Conservation (phyloP, 2,329 filamentous ascomycete genomes). For the Epichloe typhina region DNA sequence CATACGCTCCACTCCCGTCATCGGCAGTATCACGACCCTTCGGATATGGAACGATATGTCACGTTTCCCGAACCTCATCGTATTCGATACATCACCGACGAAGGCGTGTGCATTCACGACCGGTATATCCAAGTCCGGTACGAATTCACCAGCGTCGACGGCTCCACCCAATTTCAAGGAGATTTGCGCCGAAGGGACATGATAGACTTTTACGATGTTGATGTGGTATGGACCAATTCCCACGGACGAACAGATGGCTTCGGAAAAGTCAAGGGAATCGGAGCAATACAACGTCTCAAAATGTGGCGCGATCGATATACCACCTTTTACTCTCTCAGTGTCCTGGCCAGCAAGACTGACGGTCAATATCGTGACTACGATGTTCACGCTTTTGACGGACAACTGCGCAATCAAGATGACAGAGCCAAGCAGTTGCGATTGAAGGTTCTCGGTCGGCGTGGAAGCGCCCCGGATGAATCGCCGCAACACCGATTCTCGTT, state of each 20-base stretch:
- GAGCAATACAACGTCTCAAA: constrained; percentile 38
- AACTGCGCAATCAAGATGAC: constrained; percentile 33
- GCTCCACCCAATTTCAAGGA: constrained; percentile 34
- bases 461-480: constrained; percentile 25
- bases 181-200: constrained; percentile 34
- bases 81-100: constrained; percentile 32
- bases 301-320: constrained; percentile 37
- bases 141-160: constrained; percentile 35
- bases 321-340: constrained; percentile 32
- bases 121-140: constrained; percentile 35
- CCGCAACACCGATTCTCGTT: constrained; percentile 29
- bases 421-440: constrained; percentile 31
- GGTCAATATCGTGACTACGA: constrained; percentile 34
- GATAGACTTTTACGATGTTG: constrained; percentile 37
- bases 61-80: constrained; percentile 35
- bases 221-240: constrained; percentile 38
- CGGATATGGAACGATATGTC: constrained; percentile 35
- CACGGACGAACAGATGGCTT: constrained; percentile 36
- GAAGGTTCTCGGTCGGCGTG: constrained; percentile 25
- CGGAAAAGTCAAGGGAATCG: constrained; percentile 36
- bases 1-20: constrained; percentile 37
- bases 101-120: constrained; percentile 34
- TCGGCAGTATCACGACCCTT: constrained; percentile 35
- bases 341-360: constrained; percentile 34
- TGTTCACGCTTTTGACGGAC: constrained; percentile 33